Base-by-base conservation (phyloP, 2,329 filamentous ascomycete species). In the Fusarium mundagurra region DNA sequence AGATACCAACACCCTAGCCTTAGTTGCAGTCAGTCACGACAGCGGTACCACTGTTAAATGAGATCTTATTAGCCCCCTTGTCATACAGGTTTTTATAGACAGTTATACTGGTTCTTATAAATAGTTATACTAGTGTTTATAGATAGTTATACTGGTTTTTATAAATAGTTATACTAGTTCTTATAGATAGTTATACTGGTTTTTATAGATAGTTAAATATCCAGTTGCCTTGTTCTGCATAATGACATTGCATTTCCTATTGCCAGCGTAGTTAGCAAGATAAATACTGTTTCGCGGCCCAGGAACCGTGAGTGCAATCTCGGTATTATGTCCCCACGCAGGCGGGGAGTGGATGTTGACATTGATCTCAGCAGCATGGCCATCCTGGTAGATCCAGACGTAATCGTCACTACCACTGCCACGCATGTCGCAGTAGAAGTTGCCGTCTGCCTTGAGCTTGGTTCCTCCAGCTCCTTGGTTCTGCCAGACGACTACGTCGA, bases 331-430 rank as follows among this genome's bases (percentile, higher is more conserved):
- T 17, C 33, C 60, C 60, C 60, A 62, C 11, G 31, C 39, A 22
- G 60, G 60, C 7, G 60, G 60, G 0, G 48, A 55, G 60, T 62
- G 60, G 16, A 38, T 62, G 4, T 62, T 62, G 17, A 31, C 60
- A 12, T 62, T 62, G 24, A 62, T 55, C 31, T 62, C 48, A 31
- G 20, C 60, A 16, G 17, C 47, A 5, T 24, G 48, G 3, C 60
- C 60, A 13, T 62, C 60, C 31, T 55, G 48, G 17, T 55, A 62
- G 11, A 62, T 62, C 60, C 60, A 62, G 10, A 62, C 60, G 7
- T 20, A 22, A 11, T 62, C 60, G 10, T 62, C 60, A 12, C 48
- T 55, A 12, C 60, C 60, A 36, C 39, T 38, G 2, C n/a, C n/a
- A 14, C 47, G 48, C 60, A 62, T 62, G 6, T 62, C 60, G 31